Evolutionary conservation across 164 flowering plant species (phyloP).

Genomic region (Vitis rupestris): DNA sequence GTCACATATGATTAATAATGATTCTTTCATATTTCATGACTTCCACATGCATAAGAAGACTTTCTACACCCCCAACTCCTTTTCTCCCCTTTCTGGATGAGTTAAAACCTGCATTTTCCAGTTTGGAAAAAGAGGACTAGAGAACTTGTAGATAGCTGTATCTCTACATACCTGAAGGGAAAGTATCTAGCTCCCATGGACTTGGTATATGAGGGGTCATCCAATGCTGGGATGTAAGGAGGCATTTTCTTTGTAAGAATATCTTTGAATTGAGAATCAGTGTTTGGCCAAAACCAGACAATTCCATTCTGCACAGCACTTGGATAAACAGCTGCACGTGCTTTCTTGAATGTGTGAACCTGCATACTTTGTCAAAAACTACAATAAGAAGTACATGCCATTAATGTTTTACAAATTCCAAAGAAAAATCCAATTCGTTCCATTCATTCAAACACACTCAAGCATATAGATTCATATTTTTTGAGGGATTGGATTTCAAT

Average conservation of each 20-base stretch:
- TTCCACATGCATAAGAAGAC: too few species aligned
- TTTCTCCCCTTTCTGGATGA: too few species aligned
- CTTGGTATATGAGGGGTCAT: conserved; percentile 76
- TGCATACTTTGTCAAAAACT: conserved; percentile 25
- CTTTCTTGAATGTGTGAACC: conserved; percentile 74
- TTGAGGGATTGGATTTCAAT: too few species aligned
- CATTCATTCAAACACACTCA: too few species aligned
- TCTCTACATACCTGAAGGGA: conserved; percentile 70
- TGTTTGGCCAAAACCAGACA: conserved; percentile 95
- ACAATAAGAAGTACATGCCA: too few species aligned
- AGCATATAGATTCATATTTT: too few species aligned
- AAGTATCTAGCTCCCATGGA: conserved; percentile 65
- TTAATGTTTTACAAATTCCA: too few species aligned
- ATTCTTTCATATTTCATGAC: too few species aligned
- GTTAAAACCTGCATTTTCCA: too few species aligned
- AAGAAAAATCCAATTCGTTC: too few species aligned
- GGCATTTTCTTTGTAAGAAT: conserved; percentile 57
- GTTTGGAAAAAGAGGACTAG: background rate
- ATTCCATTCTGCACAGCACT: conserved; percentile 54
- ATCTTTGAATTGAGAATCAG: conserved; percentile 63
- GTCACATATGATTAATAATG: too few species aligned
- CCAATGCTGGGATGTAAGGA: conserved; percentile 70
- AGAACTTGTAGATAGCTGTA: background rate
- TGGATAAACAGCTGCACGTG: conserved; percentile 86
- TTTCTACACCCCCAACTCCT: too few species aligned